phyloP scores from a whole-genome alignment of 2,329 filamentous ascomycete genomes.

The Hymenoscyphus linearis region DNA sequence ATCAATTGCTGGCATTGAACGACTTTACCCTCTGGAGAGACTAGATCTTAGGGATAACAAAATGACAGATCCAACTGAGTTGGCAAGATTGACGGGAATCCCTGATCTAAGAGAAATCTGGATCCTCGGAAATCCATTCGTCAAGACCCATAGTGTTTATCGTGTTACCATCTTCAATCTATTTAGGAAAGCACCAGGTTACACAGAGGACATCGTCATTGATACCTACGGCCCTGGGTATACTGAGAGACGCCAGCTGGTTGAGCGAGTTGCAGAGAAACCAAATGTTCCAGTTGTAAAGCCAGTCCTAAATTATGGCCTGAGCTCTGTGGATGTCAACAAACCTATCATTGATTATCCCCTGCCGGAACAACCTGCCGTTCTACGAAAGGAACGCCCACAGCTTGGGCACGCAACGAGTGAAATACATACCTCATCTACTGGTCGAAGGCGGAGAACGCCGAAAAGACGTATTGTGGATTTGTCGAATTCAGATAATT shows the following conservation, averaged over 20 bases:
- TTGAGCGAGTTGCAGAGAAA: constrained; percentile 74
- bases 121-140: constrained; percentile 88
- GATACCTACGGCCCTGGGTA: constrained; percentile 81
- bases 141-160: constrained; percentile 78
- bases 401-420: constrained; percentile 48
- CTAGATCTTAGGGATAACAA: constrained; percentile 88
- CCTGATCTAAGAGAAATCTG: constrained; percentile 91
- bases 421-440: constrained; percentile 53
- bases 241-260: constrained; percentile 75
- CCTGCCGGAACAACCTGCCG: constrained; percentile 41
- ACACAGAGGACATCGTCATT: constrained; percentile 84
- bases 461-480: constrained; percentile 62
- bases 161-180: constrained; percentile 92
- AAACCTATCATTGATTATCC: constrained; percentile 59
- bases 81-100: constrained; percentile 83
- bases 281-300: constrained; percentile 74
- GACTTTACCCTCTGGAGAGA: constrained; percentile 79
- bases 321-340: constrained; percentile 59
- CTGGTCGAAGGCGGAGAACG: constrained; percentile 52
- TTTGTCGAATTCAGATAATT: constrained; percentile 44
- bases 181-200: constrained; percentile 84
- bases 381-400: constrained; percentile 54
- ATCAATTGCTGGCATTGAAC: constrained; percentile 85
- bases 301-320: constrained; percentile 53
- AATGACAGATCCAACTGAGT: constrained; percentile 82